Evolutionary conservation across 2,329 filamentous ascomycete species (phyloP), one percentile per base, ranked within the genome.

Genomic region (Monosporascus sp.): DNA sequence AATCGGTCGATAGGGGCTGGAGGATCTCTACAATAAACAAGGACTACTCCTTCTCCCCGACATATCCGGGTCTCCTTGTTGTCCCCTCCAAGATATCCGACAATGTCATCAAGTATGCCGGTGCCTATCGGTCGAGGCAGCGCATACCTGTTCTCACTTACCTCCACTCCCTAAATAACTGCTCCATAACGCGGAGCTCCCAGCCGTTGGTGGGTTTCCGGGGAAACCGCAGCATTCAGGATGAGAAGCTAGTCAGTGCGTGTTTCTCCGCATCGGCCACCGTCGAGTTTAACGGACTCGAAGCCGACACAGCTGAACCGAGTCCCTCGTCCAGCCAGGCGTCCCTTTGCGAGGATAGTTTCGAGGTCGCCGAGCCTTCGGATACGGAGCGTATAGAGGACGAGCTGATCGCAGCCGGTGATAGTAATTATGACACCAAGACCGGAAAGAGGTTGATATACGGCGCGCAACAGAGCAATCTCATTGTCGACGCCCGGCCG

Each of bases 101-200:
- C 71, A 97, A 94, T 65, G 91, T 93, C 47, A 81, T 99, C 48
- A 96, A 96, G 65, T 96, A 99, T 67, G 94, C 92, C 25, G 88
- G 86, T 54, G 83, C 85, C 57, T 97, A 96, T 71, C 88, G 94
- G 49, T 97, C 94, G 1, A 84, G 92, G 54, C 85, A 87, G 57
- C 86, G 94, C 55, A 92, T 99, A 69, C 94, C 94, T 2, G 88
- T 86, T 3, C 75, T 99, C 39, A 91, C 91, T 22, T 99, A 99
- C 70, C 83, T 97, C n/a, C 94, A 99, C 69, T 90, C 90, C 0
- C 79, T 97, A 63, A 99, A 97, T 68, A 96, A 96, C 68, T 97
- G 94, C 70, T 94, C 92, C 24, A 96, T 99, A 58, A 97, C 93
- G 2, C 82, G 94, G 66, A 96, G 91, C 66, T 96, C 93, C 3